phyloP scores from a whole-genome alignment of 306 rosid genomes.

The barrel medic (Medicago truncatula) region DNA sequence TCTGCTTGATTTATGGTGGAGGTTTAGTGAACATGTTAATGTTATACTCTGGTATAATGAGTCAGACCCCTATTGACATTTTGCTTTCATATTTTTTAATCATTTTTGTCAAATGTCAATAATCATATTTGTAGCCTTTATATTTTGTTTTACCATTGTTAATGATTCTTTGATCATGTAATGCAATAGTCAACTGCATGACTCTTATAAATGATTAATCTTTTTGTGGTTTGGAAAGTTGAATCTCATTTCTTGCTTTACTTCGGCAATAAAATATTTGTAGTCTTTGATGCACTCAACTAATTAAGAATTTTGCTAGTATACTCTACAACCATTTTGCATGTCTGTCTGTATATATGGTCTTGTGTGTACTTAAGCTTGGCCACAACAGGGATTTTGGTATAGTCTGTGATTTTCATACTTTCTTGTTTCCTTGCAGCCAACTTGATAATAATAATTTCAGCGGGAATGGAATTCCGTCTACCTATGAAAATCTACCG shows the following conservation, averaged over 20 bases:
- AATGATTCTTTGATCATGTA: conserved; percentile 12
- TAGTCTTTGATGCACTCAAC: too few species aligned
- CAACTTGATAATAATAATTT: conserved; percentile 62
- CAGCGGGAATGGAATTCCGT: conserved; percentile 52
- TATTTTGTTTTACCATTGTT: background rate
- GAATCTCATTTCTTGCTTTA: background rate
- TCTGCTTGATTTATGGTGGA: conserved; percentile 29
- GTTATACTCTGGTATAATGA: background rate
- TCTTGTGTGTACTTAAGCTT: conserved; percentile 22
- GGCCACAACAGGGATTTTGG: conserved; percentile 6
- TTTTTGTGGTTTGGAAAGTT: conserved; percentile 1
- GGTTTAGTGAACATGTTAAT: conserved; percentile 18
- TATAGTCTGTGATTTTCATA: conserved; percentile 9
- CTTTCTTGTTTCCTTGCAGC: conserved; percentile 46
- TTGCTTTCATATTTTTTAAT: background rate
- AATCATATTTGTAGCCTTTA: background rate
- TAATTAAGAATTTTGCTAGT: background rate
- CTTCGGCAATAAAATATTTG: too few species aligned
- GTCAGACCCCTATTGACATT: too few species aligned
- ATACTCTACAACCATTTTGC: background rate
- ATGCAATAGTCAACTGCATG: background rate
- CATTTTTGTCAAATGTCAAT: background rate
- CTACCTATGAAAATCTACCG: conserved; percentile 45
- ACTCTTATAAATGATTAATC: conserved; percentile 10
- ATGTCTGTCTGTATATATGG: background rate